These are phyloP conservation scores for Ophiostoma triangulosporum DNA, from an alignment of 2,329 filamentous ascomycete genomes.

Conservation along the genomic window DNA sequence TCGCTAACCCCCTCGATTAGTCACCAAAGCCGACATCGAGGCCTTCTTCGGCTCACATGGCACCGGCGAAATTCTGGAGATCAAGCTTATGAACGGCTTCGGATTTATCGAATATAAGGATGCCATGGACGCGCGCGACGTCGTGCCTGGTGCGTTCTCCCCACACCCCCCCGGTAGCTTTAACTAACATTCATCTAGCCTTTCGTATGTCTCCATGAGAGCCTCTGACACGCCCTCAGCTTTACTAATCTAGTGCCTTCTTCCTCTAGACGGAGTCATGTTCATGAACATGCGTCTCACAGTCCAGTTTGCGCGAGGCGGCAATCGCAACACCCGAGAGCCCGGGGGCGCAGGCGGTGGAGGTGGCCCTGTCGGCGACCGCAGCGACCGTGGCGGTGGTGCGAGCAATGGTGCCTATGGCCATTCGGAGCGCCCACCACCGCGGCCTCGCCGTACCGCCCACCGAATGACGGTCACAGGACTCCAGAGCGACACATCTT, in stretches of 20 bases:
- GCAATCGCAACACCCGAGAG: constrained; percentile 36
- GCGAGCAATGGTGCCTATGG: constrained; percentile 26
- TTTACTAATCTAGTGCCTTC: constrained; percentile 11
- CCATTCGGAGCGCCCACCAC: constrained; percentile 42
- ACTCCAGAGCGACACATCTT: constrained; percentile 96
- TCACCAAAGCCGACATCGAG: constrained; percentile 94
- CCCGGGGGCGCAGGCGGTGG: not conserved
- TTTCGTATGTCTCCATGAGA: constrained; percentile 12
- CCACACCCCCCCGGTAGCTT: not conserved
- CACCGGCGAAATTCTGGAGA: constrained; percentile 93
- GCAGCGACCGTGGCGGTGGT: not conserved
- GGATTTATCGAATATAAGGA: constrained; percentile 99
- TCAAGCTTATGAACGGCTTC: constrained; percentile 99
- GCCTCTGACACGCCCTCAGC: constrained; percentile 18
- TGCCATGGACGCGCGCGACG: constrained; percentile 92
- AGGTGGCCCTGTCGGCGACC: not conserved
- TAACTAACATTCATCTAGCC: constrained; percentile 12
- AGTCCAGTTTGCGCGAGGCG: constrained; percentile 93
- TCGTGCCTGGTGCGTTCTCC: constrained; percentile 55
- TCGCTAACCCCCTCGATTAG: constrained; percentile 34
- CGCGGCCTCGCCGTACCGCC: constrained; percentile 81
- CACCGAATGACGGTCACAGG: constrained; percentile 96
- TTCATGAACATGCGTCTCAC: constrained; percentile 97
- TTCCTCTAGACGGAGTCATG: constrained; percentile 72
- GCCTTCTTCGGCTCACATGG: constrained; percentile 91